Base-by-base conservation (phyloP, 192 early-diverging fungal genomes). In the Backusella tuberculispora region DNA sequence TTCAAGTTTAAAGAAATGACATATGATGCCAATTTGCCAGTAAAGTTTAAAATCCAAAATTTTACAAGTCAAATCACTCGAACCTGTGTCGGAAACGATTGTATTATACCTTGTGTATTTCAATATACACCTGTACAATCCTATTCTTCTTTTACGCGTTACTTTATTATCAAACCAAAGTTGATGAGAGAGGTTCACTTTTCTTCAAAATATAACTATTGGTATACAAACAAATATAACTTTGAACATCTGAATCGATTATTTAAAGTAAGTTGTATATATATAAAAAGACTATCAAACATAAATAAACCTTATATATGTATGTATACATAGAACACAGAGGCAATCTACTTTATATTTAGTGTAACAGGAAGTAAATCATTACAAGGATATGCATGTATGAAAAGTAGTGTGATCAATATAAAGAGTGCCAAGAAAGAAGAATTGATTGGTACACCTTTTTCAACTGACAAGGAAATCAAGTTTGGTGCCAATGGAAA, bases 311-410 rank as follows among this genome's bases (percentile, higher is more conserved):
- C 29, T 34, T 14, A 5, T 13, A 14, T 26, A 63, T 12, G 3
- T 64, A 13, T 17, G 14, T 34, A 13, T 26, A 17, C 5, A n/a
- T 66, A 66, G 65, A 66, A 66, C 41, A 41, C 65, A 15, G 17
- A 40, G 1, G 19, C n/a, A 40, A n/a, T 66, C 17, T 41, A 66
- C 19, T 40, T 66, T 21, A 66, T 66, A 1, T 66, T 40, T 66
- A 42, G 65, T 12, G 65, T 66, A 37, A 66, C 34, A 1, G 65
- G 65, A 19, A 66, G 37, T 14, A 66, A 66, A 42, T 37, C 65
- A 8, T 66, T 40, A 12, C 65, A 66, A 66, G 65, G 65, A 3
- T 66, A 66, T 66, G 65, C 65, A 0, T 10, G n/a, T 19, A 66
- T 66, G 65, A 66, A 66, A 66, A 66, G 65, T 24, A 40, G 41